Evolutionary conservation across 306 rosid species (phyloP).

Genomic region (Malus orientalis): DNA sequence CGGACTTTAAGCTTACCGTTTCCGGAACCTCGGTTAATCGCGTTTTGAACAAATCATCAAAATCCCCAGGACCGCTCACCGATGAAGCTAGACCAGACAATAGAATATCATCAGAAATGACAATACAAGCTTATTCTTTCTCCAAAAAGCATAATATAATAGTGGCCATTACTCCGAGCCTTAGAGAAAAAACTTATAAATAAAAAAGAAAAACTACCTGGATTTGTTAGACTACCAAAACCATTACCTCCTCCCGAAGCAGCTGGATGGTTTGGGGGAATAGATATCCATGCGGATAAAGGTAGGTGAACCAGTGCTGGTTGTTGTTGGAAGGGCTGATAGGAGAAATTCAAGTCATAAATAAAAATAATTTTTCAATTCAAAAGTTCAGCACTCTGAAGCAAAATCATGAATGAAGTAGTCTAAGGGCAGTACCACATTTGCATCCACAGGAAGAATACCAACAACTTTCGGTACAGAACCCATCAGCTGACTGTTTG

Average conservation of each 20-base stretch:
- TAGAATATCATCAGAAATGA: conserved; percentile 3
- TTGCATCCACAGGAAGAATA: conserved; percentile 68
- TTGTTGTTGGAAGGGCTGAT: conserved; percentile 65
- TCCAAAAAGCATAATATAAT: background rate
- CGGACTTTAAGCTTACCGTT: conserved; percentile 40
- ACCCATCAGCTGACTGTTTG: conserved; percentile 53
- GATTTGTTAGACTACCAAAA: conserved; percentile 58
- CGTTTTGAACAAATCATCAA: conserved; percentile 55
- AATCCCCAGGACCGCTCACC: conserved; percentile 56
- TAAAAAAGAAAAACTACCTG: conserved; percentile 29
- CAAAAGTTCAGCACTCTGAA: background rate
- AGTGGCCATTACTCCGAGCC: background rate
- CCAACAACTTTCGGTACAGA: conserved; percentile 66
- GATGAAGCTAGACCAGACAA: conserved; percentile 49
- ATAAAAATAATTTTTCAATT: background rate
- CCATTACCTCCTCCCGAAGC: conserved; percentile 62
- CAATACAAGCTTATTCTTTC: background rate
- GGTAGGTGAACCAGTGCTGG: conserved; percentile 55
- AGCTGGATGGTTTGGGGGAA: conserved; percentile 57
- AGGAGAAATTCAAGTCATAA: background rate
- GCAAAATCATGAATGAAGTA: conserved; percentile 1
- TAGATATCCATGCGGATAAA: conserved; percentile 71
- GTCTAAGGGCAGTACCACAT: conserved; percentile 56
- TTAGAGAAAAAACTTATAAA: background rate
- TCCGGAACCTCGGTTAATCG: conserved; percentile 56